phyloP scores from a whole-genome alignment of 2,329 filamentous ascomycete genomes.

The Balansia obtecta region DNA sequence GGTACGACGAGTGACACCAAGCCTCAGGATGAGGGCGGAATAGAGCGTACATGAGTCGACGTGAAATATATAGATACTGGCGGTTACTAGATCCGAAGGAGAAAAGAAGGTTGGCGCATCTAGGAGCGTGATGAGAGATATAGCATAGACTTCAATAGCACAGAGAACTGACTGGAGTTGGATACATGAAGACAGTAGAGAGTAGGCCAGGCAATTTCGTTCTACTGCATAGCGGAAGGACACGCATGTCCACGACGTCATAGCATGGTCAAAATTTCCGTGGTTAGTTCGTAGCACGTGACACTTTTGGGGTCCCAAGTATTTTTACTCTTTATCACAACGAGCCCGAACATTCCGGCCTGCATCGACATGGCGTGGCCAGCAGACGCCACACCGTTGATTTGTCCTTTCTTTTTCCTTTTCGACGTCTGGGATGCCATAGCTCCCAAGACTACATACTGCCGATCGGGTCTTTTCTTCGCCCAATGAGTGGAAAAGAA shows the following conservation, averaged over 20 bases:
- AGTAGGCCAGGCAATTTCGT: no score
- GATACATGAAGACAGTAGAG: no score
- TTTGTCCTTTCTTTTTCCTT: no score
- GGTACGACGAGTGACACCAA: not conserved
- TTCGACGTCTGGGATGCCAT: no score
- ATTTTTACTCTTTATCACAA: not conserved
- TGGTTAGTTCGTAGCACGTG: no score
- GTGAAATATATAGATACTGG: not conserved
- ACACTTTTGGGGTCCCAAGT: no score
- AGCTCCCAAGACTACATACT: no score
- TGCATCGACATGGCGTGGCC: not conserved
- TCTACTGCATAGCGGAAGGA: no score
- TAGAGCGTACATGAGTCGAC: not conserved
- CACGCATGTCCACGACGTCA: not conserved
- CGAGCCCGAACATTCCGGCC: not conserved
- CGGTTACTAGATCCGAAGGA: not conserved
- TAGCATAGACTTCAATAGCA: not conserved
- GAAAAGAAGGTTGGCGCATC: not conserved
- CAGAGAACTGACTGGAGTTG: not conserved
- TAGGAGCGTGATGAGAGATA: not conserved
- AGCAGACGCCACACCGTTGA: no score
- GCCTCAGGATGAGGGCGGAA: not conserved
- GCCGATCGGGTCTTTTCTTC: no score
- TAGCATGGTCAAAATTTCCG: not conserved
- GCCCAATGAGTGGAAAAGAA: no score